Base-by-base conservation (phyloP, 202 grass and related monocot genomes). In the Zizania palustris region DNA sequence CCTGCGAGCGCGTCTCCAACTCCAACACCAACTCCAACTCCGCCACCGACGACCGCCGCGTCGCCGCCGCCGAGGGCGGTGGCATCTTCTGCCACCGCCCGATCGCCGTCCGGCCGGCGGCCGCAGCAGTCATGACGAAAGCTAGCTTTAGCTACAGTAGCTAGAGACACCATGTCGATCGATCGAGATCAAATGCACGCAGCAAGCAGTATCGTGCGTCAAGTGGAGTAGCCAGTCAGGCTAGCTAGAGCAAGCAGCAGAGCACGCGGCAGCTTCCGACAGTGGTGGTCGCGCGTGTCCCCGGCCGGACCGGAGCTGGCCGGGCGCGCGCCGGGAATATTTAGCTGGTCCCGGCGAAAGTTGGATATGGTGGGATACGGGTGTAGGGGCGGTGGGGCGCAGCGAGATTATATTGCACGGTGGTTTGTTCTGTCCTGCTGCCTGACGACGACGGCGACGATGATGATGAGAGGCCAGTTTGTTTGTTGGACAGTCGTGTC, bases 1-100 rank as follows among this genome's bases (percentile, higher is more conserved):
- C 93, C 83, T 96, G 93, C 60, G 87, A 96, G 76, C 82, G 93
- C 77, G 87, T 96, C 73, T 92, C 89, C 44, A 87, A 53, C 19
- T 36, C 78, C 20, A 53, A 41, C 53, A 19, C 35, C 8, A 20
- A 28, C 28, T 28, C 28, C 28, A 28, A 28, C 0, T 28, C 40
- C 6, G 9, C 59, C 40, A 42, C 78, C 11, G 69, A 60, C 70
- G 50, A 64, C 68, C 61, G 60, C 18, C n/a, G n/a, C n/a, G n/a
- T n/a, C n/a, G n/a, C n/a, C n/a, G n/a, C n/a, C n/a, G n/a, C n/a
- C n/a, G n/a, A n/a, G n/a, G 67, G 33, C 69, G 19, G 41, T 19
- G 81, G 28, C 70, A 7, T 57, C 65, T 45, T 80, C 76, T 88
- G 90, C 63, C 87, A 65, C 68, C 80, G 76, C 60, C 88, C 80